Evolutionary conservation across 2,329 filamentous ascomycete genomes (phyloP).

Genomic region (Colletotrichum cereale): DNA sequence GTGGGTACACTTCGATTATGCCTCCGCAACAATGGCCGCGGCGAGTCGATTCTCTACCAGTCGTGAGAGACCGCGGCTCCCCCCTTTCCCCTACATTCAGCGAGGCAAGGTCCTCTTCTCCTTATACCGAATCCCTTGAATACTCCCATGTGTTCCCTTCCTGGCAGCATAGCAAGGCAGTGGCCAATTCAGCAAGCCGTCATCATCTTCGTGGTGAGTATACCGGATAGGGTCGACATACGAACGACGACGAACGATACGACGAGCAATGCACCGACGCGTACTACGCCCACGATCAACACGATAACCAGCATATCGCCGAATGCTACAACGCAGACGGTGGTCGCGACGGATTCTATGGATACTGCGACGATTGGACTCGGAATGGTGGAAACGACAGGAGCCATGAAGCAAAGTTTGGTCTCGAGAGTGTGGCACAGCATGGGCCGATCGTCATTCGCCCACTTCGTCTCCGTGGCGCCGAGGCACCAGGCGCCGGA

Average conservation of each 20-base stretch:
- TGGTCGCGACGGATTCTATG: slow-evolving; percentile 32
- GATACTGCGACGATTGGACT: slow-evolving; percentile 36
- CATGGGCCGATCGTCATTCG: slow-evolving; percentile 30
- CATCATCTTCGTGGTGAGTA: slow-evolving; percentile 65
- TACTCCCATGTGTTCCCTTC: slow-evolving; percentile 46
- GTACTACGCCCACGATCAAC: slow-evolving; percentile 45
- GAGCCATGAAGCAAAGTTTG: slow-evolving; percentile 27
- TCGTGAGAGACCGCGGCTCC: slow-evolving; percentile 48
- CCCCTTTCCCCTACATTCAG: slow-evolving; percentile 48
- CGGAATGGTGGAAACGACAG: slow-evolving; percentile 15
- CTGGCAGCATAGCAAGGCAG: slow-evolving; percentile 51
- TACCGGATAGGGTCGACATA: slow-evolving; percentile 46
- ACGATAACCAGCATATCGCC: neutral
- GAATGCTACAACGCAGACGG: neutral
- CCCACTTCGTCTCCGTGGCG: slow-evolving; percentile 26
- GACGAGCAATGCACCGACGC: slow-evolving; percentile 45
- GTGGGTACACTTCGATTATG: slow-evolving; percentile 75
- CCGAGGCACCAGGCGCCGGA: neutral
- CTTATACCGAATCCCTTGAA: slow-evolving; percentile 55
- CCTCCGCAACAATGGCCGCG: slow-evolving; percentile 57
- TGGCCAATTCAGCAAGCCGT: slow-evolving; percentile 43
- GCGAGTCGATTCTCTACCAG: slow-evolving; percentile 57
- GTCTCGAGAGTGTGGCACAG: slow-evolving; percentile 16
- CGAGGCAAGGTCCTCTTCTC: slow-evolving; percentile 56
- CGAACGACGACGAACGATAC: slow-evolving; percentile 39